Evolutionary conservation across 257 asterid species (phyloP), one percentile per base, ranked within the genome.

Genomic region (Solanum arcanum): DNA sequence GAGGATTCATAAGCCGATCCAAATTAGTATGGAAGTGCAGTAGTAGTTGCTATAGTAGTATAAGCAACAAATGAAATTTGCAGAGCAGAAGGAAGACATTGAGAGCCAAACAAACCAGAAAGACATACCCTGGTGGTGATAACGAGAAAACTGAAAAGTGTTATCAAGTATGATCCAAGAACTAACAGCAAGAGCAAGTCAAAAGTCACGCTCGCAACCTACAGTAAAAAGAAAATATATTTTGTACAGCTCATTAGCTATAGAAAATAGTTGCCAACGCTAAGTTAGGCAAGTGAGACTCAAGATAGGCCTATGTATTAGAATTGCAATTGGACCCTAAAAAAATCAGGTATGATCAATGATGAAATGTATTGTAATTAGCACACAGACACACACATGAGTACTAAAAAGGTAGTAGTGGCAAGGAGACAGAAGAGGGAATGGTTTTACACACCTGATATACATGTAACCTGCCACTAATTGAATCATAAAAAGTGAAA

Each of bases 141-240:
- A 39, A 95, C 92, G 73, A 96, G 95, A 87, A 95, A 91, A 87
- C 94, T 88, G 96, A 94, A 96, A 35, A 96, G 96, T 16, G 93
- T 91, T 42, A 95, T 95, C 90, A 96, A 92, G 92, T 96, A 96
- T 8, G 98, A 95, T 86, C 98, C 99, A 39, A 96, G 92, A 86
- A 91, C 95, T 64, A 96, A 94, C 59, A 96, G 91, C 95, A 96
- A 87, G 87, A 96, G 98, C 92, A 96, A 91, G 92, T 96, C 99
- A 69, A 94, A 94, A 31, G 98, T 94, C 90, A 96, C 98, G 31
- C 99, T 96, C 21, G 95, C 98, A 52, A 96, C 98, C 99, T 96
- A 97, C 89, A 90, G 77, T 41, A 33, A 85, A 37, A 86, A 81
- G 69, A 49, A 49, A 81, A 41, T 49, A 49, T 31, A 49, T 29